Evolutionary conservation across 768 basidiomycete genomes (phyloP).

Genomic region (Rhodocollybia butyracea): DNA sequence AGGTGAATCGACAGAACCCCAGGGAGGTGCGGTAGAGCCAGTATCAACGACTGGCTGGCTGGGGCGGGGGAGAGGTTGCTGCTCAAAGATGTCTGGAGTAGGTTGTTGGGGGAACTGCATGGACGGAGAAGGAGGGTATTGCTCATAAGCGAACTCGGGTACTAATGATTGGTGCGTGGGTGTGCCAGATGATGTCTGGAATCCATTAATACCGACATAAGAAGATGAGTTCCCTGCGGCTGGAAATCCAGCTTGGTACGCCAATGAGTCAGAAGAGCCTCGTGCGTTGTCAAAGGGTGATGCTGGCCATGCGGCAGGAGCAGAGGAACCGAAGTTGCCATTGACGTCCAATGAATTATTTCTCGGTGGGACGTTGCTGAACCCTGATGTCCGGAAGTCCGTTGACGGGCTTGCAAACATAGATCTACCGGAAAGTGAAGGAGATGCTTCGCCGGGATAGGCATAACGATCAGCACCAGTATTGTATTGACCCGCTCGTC

Average conservation of each 20-base stretch:
- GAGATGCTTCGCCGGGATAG: conserved; percentile 21
- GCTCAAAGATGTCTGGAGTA: neutral
- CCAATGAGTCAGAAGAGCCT: conserved; percentile 5
- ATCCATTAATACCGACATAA: neutral
- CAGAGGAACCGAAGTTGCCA: conserved; percentile 25
- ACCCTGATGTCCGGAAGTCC: conserved; percentile 24
- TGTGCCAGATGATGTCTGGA: neutral
- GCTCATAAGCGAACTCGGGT: conserved; percentile 7
- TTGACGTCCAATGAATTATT: conserved; percentile 29
- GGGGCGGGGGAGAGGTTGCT: neutral
- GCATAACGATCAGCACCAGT: conserved; percentile 26
- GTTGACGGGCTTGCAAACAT: conserved; percentile 37
- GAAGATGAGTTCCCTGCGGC: neutral
- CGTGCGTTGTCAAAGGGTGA: conserved; percentile 1
- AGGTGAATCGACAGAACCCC: conserved; percentile 26
- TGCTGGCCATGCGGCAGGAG: conserved; percentile 21
- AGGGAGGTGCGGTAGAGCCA: conserved; percentile 24
- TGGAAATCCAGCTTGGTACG: conserved; percentile 3
- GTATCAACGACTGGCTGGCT: conserved; percentile 4
- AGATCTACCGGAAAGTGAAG: conserved; percentile 29
- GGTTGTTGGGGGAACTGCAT: conserved; percentile 8
- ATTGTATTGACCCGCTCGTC: conserved; percentile 34
- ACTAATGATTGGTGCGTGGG: neutral
- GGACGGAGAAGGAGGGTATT: conserved; percentile 14
- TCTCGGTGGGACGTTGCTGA: conserved; percentile 28